Evolutionary conservation across 208 protist genomes (phyloP).

Genomic region (Trypanosoma platydactyli): DNA sequence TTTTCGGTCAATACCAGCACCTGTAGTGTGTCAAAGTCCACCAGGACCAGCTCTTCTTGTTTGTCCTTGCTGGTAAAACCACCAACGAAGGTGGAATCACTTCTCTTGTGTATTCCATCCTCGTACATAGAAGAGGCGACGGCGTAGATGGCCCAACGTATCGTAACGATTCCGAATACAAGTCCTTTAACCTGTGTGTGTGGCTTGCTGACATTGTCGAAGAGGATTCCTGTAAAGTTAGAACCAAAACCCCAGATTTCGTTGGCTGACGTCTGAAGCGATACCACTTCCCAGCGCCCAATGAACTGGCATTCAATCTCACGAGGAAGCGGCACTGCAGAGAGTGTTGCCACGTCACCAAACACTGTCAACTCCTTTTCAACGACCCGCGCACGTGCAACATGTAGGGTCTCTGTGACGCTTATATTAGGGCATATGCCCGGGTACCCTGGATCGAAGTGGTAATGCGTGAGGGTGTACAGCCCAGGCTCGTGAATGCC

Average conservation of each 20-base stretch:
- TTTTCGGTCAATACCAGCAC: conserved; percentile 84
- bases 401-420: conserved; percentile 64
- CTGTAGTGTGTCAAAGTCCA: conserved; percentile 76
- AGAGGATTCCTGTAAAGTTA: conserved; percentile 67
- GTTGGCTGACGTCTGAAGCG: conserved; percentile 54
- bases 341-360: conserved; percentile 56
- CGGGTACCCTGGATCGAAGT: conserved; percentile 70
- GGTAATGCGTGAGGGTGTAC: conserved; percentile 65
- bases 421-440: conserved; percentile 57
- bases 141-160: conserved; percentile 81
- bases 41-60: conserved; percentile 38
- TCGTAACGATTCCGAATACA: conserved; percentile 84
- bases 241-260: conserved; percentile 49
- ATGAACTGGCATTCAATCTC: conserved; percentile 66
- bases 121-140: conserved; percentile 15
- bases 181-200: conserved; percentile 67
- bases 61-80: neutral
- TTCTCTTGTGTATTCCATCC: conserved; percentile 5
- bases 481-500: conserved; percentile 66
- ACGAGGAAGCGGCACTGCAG: conserved; percentile 63
- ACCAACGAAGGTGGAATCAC: neutral
- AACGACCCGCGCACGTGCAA: conserved; percentile 66
- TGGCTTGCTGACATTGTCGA: conserved; percentile 45
- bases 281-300: conserved; percentile 82
- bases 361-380: conserved; percentile 73